Evolutionary conservation across 495 filamentous ascomycete genomes (phyloP).

Genomic region (Hypomontagnella submonticulosa): DNA sequence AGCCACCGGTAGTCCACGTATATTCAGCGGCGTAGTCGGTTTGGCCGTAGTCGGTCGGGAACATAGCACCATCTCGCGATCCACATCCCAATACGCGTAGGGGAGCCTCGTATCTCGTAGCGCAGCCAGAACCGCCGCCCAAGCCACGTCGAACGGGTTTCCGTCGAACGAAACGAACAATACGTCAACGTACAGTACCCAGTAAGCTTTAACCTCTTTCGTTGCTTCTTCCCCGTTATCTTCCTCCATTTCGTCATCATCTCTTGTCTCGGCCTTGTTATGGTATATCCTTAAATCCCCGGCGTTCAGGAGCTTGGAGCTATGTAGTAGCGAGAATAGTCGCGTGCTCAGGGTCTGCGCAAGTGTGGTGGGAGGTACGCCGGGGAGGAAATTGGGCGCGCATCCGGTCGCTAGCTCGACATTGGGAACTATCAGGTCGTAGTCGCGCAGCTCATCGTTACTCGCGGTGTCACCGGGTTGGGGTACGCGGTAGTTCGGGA

Average conservation of each 20-base stretch:
- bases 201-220: slow-evolving; percentile 80
- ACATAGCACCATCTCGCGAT: slow-evolving; percentile 81
- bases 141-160: slow-evolving; percentile 89
- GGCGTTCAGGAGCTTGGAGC: slow-evolving; percentile 67
- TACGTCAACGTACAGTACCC: slow-evolving; percentile 92
- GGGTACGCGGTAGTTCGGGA: slow-evolving; percentile 70
- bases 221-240: slow-evolving; percentile 45
- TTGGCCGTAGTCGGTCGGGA: slow-evolving; percentile 58
- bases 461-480: slow-evolving; percentile 25
- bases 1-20: slow-evolving; percentile 75
- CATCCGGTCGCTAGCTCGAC: slow-evolving; percentile 90
- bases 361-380: slow-evolving; percentile 78
- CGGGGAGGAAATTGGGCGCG: slow-evolving; percentile 84
- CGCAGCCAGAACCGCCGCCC: slow-evolving; percentile 86
- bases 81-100: slow-evolving; percentile 83
- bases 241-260: slow-evolving; percentile 50
- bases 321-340: slow-evolving; percentile 78
- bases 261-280: slow-evolving; percentile 56
- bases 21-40: slow-evolving; percentile 58
- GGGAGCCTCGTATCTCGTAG: slow-evolving; percentile 83
- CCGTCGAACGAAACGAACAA: slow-evolving; percentile 91
- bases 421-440: slow-evolving; percentile 89
- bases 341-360: slow-evolving; percentile 86
- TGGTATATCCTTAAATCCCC: slow-evolving; percentile 77
- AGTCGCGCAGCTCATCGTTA: slow-evolving; percentile 59